These are phyloP conservation scores for Asclepias syriaca DNA, from an alignment of 257 asterid genomes.

Conservation along the genomic window DNA sequence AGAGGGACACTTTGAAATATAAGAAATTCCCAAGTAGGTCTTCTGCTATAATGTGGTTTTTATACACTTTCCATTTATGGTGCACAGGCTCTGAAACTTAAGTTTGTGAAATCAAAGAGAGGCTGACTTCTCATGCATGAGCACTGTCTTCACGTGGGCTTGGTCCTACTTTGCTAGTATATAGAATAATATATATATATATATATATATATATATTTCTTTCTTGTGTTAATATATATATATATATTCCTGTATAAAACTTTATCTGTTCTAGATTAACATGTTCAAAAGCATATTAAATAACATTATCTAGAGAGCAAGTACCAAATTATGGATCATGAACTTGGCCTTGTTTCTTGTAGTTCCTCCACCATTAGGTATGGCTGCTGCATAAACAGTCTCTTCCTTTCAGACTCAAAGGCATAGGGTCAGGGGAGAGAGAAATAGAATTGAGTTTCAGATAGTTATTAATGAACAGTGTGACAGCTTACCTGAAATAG, in stretches of 20 bases:
- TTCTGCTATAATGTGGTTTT: conserved; percentile 11
- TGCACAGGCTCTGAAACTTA: conserved; percentile 25
- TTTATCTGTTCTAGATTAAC: conserved; percentile 47
- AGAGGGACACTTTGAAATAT: neutral
- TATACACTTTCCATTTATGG: conserved; percentile 17
- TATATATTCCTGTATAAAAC: conserved; percentile 22
- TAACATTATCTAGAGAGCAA: conserved; percentile 20
- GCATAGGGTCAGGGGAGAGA: neutral
- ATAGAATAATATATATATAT: conserved; percentile 19
- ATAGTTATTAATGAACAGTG: neutral
- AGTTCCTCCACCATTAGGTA: conserved; percentile 21
- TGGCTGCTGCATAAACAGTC: neutral
- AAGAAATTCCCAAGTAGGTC: conserved; percentile 8
- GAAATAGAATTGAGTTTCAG: neutral
- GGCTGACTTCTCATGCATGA: conserved; percentile 61
- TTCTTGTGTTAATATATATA: conserved; percentile 7
- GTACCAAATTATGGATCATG: conserved; percentile 51
- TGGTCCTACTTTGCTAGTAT: conserved; percentile 55
- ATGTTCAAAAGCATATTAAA: conserved; percentile 38
- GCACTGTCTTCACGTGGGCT: conserved; percentile 70
- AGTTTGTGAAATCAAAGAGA: conserved; percentile 18
- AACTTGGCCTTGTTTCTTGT: conserved; percentile 37
- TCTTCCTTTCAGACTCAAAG: too few relatives aligned
- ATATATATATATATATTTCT: neutral
- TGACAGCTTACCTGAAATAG: conserved; percentile 4